Percentiles rank a stretch among this genome's conserved stretches.
Evolutionary conservation across 2,329 filamentous ascomycete genomes (phyloP).

Genomic region (Alternaria postmessia): DNA sequence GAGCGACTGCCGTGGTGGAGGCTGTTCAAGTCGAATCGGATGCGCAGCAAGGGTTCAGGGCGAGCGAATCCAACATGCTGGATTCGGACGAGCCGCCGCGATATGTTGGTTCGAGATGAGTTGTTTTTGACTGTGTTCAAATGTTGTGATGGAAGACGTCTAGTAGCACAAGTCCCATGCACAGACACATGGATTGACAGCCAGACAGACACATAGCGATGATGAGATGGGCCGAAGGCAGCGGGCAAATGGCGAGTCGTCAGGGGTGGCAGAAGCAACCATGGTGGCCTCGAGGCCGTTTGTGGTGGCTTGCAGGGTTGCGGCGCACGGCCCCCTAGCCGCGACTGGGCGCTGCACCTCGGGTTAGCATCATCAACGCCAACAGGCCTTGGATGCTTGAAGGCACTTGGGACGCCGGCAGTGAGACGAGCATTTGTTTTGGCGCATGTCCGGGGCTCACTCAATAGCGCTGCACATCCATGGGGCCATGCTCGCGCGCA

Average conservation of each 20-base stretch:
- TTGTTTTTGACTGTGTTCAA: neutral
- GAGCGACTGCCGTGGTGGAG: neutral
- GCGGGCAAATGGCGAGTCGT: neutral
- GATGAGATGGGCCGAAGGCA: neutral
- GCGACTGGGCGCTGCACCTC: conserved; percentile 7
- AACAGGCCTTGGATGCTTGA: neutral
- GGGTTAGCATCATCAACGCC: conserved; percentile 9
- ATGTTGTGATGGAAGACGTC: too few relatives aligned
- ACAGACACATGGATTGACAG: too few relatives aligned
- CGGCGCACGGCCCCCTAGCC: neutral
- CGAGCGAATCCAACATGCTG: too few relatives aligned
- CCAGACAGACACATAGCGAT: too few relatives aligned
- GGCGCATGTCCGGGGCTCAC: conserved; percentile 13
- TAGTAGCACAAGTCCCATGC: too few relatives aligned
- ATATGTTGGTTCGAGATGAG: neutral
- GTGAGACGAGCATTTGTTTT: conserved; percentile 20
- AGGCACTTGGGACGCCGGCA: conserved; percentile 5
- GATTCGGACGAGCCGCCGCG: too few relatives aligned
- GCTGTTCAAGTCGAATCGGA: neutral
- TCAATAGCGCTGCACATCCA: conserved; percentile 8
- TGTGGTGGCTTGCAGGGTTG: conserved; percentile 8
- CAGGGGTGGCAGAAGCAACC: conserved; percentile 7
- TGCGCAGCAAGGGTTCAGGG: too few relatives aligned
- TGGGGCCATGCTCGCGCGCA: conserved; percentile 22
- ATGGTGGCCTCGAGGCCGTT: conserved; percentile 14